Evolutionary conservation across 2,329 filamentous ascomycete species (phyloP), one percentile per base, ranked within the genome.

Genomic region (Trichothecium roseum): DNA sequence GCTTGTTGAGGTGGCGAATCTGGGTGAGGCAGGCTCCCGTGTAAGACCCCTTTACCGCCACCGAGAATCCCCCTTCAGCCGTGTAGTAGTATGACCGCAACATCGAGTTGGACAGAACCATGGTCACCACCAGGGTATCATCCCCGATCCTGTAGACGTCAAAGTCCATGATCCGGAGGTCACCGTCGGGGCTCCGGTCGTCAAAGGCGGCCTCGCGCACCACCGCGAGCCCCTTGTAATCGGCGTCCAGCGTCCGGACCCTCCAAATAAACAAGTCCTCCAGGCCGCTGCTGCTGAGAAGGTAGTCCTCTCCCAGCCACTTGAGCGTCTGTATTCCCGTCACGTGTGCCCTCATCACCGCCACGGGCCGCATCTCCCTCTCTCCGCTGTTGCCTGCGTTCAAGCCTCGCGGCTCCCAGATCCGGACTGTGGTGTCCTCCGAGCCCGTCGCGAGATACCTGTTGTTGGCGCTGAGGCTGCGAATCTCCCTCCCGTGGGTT

Each of bases 241-340:
- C 58, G 2, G 66, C 62, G 18, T 76, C n/a, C 6, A 83, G 53
- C 9, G 51, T 50, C 32, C 63, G 64, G 24, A 89, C 56, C 28
- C 74, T 70, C 89, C 91, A 98, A 9, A 88, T 71, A 47, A 81
- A 89, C 43, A 96, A 81, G 56, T 98, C 89, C 54, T 95, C 89
- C 41, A 78, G 80, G 0, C 88, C 91, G 5, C 76, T 86, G 48
- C 85, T 88, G 44, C 84, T 94, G 53, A 96, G 83, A 3, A 98
- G 71, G 46, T 81, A 82, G 1, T 64, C 55, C 10, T 16, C n/a
- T 14, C 15, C n/a, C n/a, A 18, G 76, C 84, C 86, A 96, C 40
- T 71, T 71, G 1, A 94, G 63, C 41, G 79, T 72, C 54, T 95
- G 89, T 7, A 96, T 74, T 1, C 89, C 91, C 0, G 86, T 81